phyloP scores from a whole-genome alignment of 345 rosid genomes.

The Anacardium occidentale region DNA sequence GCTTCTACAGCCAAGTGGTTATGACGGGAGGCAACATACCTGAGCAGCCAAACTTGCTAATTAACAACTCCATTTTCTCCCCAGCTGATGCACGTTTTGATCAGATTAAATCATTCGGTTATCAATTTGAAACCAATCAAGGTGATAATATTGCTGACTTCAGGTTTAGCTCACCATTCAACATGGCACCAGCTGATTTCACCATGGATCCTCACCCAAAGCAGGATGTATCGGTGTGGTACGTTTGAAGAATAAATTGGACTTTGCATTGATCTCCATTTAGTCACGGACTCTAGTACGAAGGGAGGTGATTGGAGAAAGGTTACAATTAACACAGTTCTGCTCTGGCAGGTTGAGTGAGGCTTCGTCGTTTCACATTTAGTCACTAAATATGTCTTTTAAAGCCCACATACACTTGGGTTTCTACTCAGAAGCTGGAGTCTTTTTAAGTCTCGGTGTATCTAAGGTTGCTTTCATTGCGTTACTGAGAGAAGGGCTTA shows the following conservation, averaged over 20 bases:
- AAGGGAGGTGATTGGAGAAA: slow-evolving; percentile 1
- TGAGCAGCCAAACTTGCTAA: slow-evolving; percentile 26
- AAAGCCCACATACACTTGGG: slow-evolving; percentile 8
- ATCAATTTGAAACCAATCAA: slow-evolving; percentile 29
- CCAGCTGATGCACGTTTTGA: slow-evolving; percentile 28
- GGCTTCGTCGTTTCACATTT: slow-evolving; percentile 5
- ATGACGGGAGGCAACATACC: slow-evolving; percentile 29
- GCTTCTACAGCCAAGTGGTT: slow-evolving; percentile 30
- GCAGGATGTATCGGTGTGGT: slow-evolving; percentile 40
- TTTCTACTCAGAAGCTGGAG: neutral
- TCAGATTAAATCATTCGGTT: slow-evolving; percentile 38
- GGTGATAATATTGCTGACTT: slow-evolving; percentile 13
- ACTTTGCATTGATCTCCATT: neutral
- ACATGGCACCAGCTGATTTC: slow-evolving; percentile 23
- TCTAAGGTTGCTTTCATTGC: slow-evolving; percentile 24
- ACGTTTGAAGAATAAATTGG: slow-evolving; percentile 14
- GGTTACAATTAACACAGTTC: neutral
- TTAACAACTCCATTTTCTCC: slow-evolving; percentile 28
- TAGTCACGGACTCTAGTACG: neutral
- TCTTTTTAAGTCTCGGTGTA: neutral
- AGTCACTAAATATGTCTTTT: slow-evolving; percentile 16
- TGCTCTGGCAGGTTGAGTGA: neutral
- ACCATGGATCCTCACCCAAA: slow-evolving; percentile 27
- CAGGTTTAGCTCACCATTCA: slow-evolving; percentile 39
- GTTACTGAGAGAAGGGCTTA: slow-evolving; percentile 17